Percentiles rank a stretch among this genome's conserved stretches.
phyloP scores from a whole-genome alignment of 2,329 filamentous ascomycete species.

The Botrytis hyacinthi region DNA sequence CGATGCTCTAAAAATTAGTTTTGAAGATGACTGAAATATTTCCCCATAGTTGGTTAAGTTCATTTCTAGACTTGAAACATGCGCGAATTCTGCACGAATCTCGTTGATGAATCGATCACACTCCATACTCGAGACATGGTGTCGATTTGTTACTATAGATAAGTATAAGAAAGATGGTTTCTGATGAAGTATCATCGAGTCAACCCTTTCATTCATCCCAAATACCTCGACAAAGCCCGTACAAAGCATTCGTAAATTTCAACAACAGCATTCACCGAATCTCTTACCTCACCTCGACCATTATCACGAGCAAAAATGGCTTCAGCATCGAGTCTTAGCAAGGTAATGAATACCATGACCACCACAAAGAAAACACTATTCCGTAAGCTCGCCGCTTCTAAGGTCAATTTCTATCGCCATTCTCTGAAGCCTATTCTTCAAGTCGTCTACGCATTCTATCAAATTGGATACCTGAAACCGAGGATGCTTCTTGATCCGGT shows the following conservation, averaged over 20 bases:
- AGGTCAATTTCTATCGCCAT: neutral
- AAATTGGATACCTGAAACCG: neutral
- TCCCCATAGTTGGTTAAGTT: neutral
- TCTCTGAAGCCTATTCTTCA: neutral
- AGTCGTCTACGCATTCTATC: neutral
- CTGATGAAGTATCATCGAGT: neutral
- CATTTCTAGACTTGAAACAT: neutral
- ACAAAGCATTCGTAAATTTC: neutral
- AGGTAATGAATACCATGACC: neutral
- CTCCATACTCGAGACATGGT: neutral
- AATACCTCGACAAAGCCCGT: neutral
- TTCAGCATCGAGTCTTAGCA: neutral
- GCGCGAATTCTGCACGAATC: neutral
- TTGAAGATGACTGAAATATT: neutral
- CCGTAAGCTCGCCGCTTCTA: neutral
- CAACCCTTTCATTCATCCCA: neutral
- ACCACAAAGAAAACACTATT: neutral
- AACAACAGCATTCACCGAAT: neutral
- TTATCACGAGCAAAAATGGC: neutral
- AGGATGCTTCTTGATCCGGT: neutral
- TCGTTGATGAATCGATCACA: neutral
- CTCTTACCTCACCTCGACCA: neutral
- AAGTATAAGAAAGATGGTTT: neutral
- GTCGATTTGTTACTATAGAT: neutral
- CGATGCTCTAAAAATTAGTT: rapidly evolving